Conservation (phyloP, 1,284 basidiomycete genomes). For the Mycena sp. region DNA sequence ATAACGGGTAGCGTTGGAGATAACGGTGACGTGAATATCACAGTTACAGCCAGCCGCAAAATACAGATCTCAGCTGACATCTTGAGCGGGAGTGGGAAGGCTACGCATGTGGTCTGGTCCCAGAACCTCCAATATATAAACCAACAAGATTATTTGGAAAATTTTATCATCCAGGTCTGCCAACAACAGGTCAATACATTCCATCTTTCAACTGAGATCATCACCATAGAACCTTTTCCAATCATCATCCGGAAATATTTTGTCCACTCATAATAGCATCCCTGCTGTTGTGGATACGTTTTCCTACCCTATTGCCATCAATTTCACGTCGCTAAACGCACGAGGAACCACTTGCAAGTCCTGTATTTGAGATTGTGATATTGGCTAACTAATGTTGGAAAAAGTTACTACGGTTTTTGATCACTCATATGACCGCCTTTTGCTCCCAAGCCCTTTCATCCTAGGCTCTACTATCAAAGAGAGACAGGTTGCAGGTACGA, state of each 20-base stretch:
- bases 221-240: constrained; percentile 62
- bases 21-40: constrained; percentile 59
- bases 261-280: constrained; percentile 69
- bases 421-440: constrained; percentile 71
- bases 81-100: constrained; percentile 63
- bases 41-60: constrained; percentile 60
- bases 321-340: constrained; percentile 57
- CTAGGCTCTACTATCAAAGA: constrained; percentile 65
- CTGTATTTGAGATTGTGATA: neutral
- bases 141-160: constrained; percentile 61
- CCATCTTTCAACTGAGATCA: neutral
- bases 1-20: constrained; percentile 56
- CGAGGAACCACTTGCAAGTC: constrained; percentile 61
- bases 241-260: constrained; percentile 60
- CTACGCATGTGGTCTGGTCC: constrained; percentile 61
- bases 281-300: constrained; percentile 65
- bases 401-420: constrained; percentile 69
- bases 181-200: neutral
- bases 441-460: constrained; percentile 67
- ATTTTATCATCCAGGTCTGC: constrained; percentile 59
- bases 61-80: constrained; percentile 66
- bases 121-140: constrained; percentile 66
- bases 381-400: constrained; percentile 1
- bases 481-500: constrained; percentile 63
- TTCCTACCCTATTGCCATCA: constrained; percentile 72